Evolutionary conservation across 129 eudicot species (phyloP).

Genomic region (Dittrichia graveolens): DNA sequence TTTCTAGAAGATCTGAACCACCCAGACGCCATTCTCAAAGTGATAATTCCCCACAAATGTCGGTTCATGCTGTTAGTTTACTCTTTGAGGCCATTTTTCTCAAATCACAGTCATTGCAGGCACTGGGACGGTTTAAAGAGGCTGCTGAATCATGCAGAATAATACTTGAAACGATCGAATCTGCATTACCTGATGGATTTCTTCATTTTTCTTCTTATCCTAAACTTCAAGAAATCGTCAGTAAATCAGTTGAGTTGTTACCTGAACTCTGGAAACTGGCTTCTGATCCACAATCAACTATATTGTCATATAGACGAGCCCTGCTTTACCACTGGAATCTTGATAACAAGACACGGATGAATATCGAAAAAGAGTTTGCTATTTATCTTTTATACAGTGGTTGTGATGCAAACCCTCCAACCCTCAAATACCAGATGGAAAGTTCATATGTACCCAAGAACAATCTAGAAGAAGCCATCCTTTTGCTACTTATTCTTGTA

Average conservation of each 20-base stretch:
- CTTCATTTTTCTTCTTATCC: conserved; percentile 51
- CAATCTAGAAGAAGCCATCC: conserved; percentile 91
- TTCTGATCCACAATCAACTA: conserved; percentile 57
- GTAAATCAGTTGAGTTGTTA: conserved; percentile 73
- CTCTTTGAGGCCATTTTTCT: conserved; percentile 88
- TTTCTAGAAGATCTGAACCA: conserved; percentile 58
- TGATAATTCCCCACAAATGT: conserved; percentile 67
- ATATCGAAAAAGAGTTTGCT: conserved; percentile 75
- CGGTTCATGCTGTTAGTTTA: conserved; percentile 82
- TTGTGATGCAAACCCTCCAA: conserved; percentile 79
- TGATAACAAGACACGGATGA: conserved; percentile 55
- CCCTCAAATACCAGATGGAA: conserved; percentile 76
- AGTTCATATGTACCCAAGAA: conserved; percentile 76
- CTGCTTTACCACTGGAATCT: conserved; percentile 86
- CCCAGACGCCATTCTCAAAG: conserved; percentile 74
- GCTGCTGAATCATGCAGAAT: conserved; percentile 89
- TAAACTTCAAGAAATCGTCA: conserved; percentile 72
- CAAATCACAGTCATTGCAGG: conserved; percentile 73
- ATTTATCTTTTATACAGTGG: conserved; percentile 86
- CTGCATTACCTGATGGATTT: conserved; percentile 79
- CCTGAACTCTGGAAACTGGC: conserved; percentile 78
- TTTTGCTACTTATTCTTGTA: conserved; percentile 66
- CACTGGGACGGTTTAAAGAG: conserved; percentile 66
- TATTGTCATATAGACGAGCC: conserved; percentile 69
- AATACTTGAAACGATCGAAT: conserved; percentile 78